Evolutionary conservation across 2,329 filamentous ascomycete genomes (phyloP).

Genomic region (Fusarium drepaniforme): DNA sequence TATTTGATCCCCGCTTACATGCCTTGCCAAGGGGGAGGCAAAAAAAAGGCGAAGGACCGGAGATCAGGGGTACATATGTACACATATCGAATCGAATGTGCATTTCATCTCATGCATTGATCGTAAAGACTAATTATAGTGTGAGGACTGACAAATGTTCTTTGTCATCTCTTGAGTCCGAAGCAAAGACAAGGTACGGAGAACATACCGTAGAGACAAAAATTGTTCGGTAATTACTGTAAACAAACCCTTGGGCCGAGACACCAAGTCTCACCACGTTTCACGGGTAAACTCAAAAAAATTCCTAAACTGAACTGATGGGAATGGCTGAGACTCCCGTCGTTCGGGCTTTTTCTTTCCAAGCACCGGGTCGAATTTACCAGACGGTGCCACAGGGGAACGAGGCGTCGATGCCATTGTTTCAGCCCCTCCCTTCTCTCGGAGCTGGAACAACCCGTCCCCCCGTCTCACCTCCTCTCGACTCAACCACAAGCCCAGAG

Average conservation of each 20-base stretch:
- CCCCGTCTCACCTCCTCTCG: background rate
- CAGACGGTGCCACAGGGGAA: background rate
- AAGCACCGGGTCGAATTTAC: background rate
- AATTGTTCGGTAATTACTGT: background rate
- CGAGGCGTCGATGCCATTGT: background rate
- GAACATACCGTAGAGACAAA: background rate
- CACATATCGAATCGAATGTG: background rate
- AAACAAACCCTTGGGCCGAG: background rate
- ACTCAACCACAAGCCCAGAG: background rate
- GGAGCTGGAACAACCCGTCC: constrained; percentile 1
- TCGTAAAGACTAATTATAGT: background rate
- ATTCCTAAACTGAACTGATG: background rate
- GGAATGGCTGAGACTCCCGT: background rate
- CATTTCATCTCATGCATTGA: background rate
- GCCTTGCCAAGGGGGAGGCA: background rate
- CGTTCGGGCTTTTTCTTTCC: background rate
- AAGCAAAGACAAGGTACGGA: background rate
- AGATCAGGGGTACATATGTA: background rate
- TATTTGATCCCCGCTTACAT: background rate
- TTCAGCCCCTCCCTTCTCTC: background rate
- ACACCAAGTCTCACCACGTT: background rate
- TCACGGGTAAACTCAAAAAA: background rate
- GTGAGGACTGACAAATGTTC: constrained; percentile 1
- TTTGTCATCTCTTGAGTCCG: background rate
- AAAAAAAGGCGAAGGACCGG: background rate